phyloP scores from a whole-genome alignment of 495 filamentous ascomycete genomes.

The Neurospora sp. region DNA sequence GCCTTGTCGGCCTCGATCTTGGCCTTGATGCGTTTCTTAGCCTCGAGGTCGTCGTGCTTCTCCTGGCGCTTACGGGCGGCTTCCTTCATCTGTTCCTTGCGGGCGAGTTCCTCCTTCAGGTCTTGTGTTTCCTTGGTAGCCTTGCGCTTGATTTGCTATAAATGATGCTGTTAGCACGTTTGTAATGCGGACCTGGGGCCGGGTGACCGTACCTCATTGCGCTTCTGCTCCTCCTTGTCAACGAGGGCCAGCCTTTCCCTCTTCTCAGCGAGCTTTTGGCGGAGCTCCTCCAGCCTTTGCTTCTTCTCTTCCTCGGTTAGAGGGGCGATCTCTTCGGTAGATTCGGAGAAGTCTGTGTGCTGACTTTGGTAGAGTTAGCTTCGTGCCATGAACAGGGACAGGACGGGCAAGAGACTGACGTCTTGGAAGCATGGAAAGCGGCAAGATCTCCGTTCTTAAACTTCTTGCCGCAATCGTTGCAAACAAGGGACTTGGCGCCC shows the following conservation, averaged over 20 bases:
- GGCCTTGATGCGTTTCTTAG: conserved; percentile 78
- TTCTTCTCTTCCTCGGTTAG: conserved; percentile 90
- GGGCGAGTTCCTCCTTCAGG: conserved; percentile 69
- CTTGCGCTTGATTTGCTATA: conserved; percentile 76
- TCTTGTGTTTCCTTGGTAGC: conserved; percentile 69
- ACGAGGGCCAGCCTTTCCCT: conserved; percentile 53
- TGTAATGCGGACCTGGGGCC: neutral
- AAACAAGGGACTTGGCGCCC: conserved; percentile 45
- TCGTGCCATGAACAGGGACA: neutral
- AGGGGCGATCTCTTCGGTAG: conserved; percentile 79
- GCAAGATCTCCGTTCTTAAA: conserved; percentile 73
- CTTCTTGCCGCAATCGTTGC: conserved; percentile 88
- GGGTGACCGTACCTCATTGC: conserved; percentile 59
- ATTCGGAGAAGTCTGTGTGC: conserved; percentile 89
- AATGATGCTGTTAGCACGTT: conserved; percentile 3
- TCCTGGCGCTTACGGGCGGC: conserved; percentile 74
- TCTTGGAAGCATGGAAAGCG: conserved; percentile 83
- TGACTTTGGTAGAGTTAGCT: conserved; percentile 35
- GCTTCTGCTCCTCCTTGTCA: conserved; percentile 77
- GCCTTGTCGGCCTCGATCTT: conserved; percentile 89
- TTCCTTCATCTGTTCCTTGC: conserved; percentile 84
- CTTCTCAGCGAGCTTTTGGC: conserved; percentile 64
- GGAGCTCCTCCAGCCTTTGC: conserved; percentile 61
- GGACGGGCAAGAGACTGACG: conserved; percentile 34
- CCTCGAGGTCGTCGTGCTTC: conserved; percentile 77